These are phyloP conservation scores for Fraxinus americana DNA, from an alignment of 257 asterid genomes.

Conservation along the genomic window DNA sequence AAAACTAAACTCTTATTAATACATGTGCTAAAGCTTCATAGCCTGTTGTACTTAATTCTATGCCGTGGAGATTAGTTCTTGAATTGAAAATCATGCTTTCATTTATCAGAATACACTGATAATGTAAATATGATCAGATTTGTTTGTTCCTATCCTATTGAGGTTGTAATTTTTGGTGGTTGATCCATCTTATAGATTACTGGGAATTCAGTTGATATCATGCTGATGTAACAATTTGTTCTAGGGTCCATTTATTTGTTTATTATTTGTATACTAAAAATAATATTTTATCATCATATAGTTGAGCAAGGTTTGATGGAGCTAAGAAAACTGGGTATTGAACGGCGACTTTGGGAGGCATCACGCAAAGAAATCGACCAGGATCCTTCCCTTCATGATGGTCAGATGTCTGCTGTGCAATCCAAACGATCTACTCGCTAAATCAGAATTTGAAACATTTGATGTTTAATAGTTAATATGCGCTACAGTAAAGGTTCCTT, in stretches of 20 bases:
- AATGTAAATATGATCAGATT: not conserved
- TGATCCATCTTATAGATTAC: not conserved
- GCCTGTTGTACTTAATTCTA: not conserved
- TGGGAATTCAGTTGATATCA: not conserved
- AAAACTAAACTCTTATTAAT: not conserved
- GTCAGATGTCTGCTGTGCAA: slow-evolving; percentile 35
- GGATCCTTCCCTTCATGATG: slow-evolving; percentile 44
- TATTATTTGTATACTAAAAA: slow-evolving; percentile 11
- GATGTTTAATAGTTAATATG: slow-evolving; percentile 10
- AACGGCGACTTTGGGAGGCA: slow-evolving; percentile 48
- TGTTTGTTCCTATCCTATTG: not conserved
- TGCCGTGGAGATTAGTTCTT: not conserved
- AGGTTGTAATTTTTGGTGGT: slow-evolving; percentile 10
- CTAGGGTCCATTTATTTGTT: not conserved
- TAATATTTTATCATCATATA: slow-evolving; percentile 19
- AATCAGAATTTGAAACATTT: slow-evolving; percentile 5
- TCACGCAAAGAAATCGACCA: slow-evolving; percentile 49
- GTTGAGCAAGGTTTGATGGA: slow-evolving; percentile 57
- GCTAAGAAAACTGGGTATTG: slow-evolving; percentile 50
- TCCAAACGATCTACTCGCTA: slow-evolving; percentile 5
- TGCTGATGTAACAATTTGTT: slow-evolving; percentile 6
- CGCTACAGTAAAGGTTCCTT: not conserved
- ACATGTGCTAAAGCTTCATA: not conserved
- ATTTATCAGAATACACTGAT: not conserved
- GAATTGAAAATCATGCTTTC: not conserved